Percentiles rank a stretch among this genome's conserved stretches.
phyloP scores from a whole-genome alignment of 2,329 filamentous ascomycete genomes.

The Fusarium fracticaudum region DNA sequence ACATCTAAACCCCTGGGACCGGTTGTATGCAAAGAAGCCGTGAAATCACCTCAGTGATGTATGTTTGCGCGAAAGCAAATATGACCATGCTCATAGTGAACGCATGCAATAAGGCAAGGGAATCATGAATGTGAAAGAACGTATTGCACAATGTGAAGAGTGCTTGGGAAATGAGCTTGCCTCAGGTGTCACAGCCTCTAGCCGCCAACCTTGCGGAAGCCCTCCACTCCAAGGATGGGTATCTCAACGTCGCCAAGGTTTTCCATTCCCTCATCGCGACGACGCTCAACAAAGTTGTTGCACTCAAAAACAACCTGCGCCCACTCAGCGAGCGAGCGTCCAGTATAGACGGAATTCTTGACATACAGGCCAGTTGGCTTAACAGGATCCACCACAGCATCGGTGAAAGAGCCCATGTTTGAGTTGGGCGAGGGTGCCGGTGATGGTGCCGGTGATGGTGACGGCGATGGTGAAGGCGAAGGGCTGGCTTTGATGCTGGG shows the following conservation, averaged over 20 bases:
- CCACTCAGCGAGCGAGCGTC: slow-evolving; percentile 83
- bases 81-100: slow-evolving; percentile 15
- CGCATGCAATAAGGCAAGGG: slow-evolving; percentile 7
- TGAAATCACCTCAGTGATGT: slow-evolving; percentile 22
- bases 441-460: slow-evolving; percentile 15
- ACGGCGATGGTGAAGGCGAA: slow-evolving; percentile 8
- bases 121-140: slow-evolving; percentile 14
- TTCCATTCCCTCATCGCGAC: slow-evolving; percentile 77
- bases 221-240: slow-evolving; percentile 53
- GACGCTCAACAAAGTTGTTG: slow-evolving; percentile 82
- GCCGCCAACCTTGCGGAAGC: slow-evolving; percentile 51
- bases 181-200: slow-evolving; percentile 29
- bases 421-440: slow-evolving; percentile 31
- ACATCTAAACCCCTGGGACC: slow-evolving; percentile 1
- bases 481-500: slow-evolving; percentile 13
- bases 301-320: slow-evolving; percentile 77
- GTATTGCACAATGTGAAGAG: not conserved
- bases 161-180: slow-evolving; percentile 1
- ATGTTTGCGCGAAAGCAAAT: slow-evolving; percentile 31
- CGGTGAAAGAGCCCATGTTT: slow-evolving; percentile 35
- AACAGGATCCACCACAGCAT: slow-evolving; percentile 53
- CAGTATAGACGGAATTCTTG: slow-evolving; percentile 68
- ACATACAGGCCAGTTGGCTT: slow-evolving; percentile 58
- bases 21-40: slow-evolving; percentile 11
- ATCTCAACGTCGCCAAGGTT: slow-evolving; percentile 73